Evolutionary conservation across 2,329 filamentous ascomycete genomes (phyloP).

Genomic region (Sclerotiophoma versabilis): DNA sequence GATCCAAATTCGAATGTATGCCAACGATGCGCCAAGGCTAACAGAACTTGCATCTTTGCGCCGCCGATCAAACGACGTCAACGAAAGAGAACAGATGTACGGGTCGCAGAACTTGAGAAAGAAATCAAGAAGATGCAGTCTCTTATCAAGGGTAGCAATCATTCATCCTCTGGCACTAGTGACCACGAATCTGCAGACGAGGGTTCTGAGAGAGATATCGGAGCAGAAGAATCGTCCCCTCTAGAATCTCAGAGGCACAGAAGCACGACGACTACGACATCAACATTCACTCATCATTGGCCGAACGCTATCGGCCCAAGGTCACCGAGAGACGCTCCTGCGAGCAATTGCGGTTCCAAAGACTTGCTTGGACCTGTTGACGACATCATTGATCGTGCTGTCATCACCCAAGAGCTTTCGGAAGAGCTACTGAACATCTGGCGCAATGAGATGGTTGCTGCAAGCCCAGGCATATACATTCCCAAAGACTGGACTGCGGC

Average conservation of each 20-base stretch:
- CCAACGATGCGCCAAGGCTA: slow-evolving; percentile 46
- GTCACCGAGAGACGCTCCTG: slow-evolving; percentile 7
- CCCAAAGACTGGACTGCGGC: slow-evolving; percentile 41
- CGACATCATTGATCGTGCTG: slow-evolving; percentile 46
- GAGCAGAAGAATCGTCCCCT: slow-evolving; percentile 24
- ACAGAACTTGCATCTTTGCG: slow-evolving; percentile 43
- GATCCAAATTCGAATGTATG: slow-evolving; percentile 38
- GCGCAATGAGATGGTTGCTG: slow-evolving; percentile 36
- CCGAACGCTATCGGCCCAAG: slow-evolving; percentile 7
- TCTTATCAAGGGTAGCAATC: slow-evolving; percentile 35
- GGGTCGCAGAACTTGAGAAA: slow-evolving; percentile 47
- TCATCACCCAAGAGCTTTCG: slow-evolving; percentile 40
- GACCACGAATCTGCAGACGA: slow-evolving; percentile 42
- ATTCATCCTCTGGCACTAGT: slow-evolving; percentile 32
- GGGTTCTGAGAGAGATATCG: slow-evolving; percentile 25
- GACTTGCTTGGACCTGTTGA: slow-evolving; percentile 35
- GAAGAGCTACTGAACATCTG: slow-evolving; percentile 41
- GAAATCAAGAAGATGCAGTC: slow-evolving; percentile 47
- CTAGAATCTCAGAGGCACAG: slow-evolving; percentile 21
- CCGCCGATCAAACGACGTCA: slow-evolving; percentile 46
- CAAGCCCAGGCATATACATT: slow-evolving; percentile 42
- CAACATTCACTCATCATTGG: slow-evolving; percentile 19
- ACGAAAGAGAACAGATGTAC: slow-evolving; percentile 47
- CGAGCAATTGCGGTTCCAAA: slow-evolving; percentile 19
- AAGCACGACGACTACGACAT: slow-evolving; percentile 15